phyloP scores from a whole-genome alignment of 768 basidiomycete species.

The Cystobasidium tubakii region DNA sequence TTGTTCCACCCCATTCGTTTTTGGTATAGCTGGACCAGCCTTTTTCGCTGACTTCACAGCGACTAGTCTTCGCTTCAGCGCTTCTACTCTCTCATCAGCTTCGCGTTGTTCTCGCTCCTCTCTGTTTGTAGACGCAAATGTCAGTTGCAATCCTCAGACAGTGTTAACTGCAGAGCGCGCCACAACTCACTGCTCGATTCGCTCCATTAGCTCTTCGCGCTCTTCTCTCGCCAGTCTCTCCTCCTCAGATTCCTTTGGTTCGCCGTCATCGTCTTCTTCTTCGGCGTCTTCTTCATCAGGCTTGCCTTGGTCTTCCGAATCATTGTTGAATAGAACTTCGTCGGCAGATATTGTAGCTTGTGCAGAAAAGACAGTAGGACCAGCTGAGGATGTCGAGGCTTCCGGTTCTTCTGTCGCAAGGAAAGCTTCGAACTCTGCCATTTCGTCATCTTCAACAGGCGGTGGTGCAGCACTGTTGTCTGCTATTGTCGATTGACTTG shows the following conservation, averaged over 20 bases:
- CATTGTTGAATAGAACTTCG: neutral
- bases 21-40: neutral
- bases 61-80: slow-evolving; percentile 15
- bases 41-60: slow-evolving; percentile 15
- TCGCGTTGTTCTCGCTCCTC: slow-evolving; percentile 34
- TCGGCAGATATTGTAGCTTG: slow-evolving; percentile 29
- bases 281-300: slow-evolving; percentile 1
- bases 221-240: slow-evolving; percentile 21
- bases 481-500: neutral
- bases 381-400: slow-evolving; percentile 26
- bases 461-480: neutral
- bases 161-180: neutral
- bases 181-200: slow-evolving; percentile 22
- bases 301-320: neutral
- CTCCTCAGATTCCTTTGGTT: slow-evolving; percentile 19
- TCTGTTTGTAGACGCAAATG: neutral
- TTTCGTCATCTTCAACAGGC: neutral
- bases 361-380: slow-evolving; percentile 2
- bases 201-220: slow-evolving; percentile 36
- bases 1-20: neutral
- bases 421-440: slow-evolving; percentile 31
- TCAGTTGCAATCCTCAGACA: neutral
- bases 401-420: slow-evolving; percentile 8
- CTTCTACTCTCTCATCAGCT: slow-evolving; percentile 29
- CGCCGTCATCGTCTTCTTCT: slow-evolving; percentile 15